Base-by-base conservation (phyloP, 2,329 filamentous ascomycete species). In the Cladophialophora chaetospira region DNA sequence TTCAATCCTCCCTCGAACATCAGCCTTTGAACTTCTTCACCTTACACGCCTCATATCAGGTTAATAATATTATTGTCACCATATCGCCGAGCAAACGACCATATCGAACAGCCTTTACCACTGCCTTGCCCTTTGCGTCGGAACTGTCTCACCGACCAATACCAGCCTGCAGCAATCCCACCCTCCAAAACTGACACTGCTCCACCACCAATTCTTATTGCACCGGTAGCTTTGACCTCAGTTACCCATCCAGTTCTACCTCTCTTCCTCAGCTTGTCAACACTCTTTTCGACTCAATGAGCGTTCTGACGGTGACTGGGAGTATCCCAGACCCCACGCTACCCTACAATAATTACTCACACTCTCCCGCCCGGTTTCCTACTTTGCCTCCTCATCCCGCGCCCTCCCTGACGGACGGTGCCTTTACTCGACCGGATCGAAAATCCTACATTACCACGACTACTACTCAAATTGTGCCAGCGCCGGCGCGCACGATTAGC, bases 301-400 rank as follows among this genome's bases (percentile, higher is more conserved):
- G 61, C 57, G 63, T 65, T 25, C 51, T 65, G 54, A 64, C 62
- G 36, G 60, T 65, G 50, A 51, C 62, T 62, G 57, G 60, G 57
- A 61, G 62, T 25, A 60, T 65, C 55, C 62, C 59, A 55, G 62
- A 63, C 52, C 62, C 60, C 28, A 57, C 55, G 3, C 53, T 64
- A 17, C 45, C 61, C 28, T 60, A 58, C 57, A 38, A 51, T 49
- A 57, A 62, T n/a, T n/a, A n/a, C n/a, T n/a, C n/a, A n/a, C n/a
- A n/a, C n/a, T n/a, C 48, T 50, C 54, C 50, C 38, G 21, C 29
- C 38, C 62, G 38, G 28, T 38, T 44, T 5, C 46, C 43, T 48
- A 31, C 62, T 44, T 48, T 55, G 45, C 53, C 60, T 42, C 19
- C 31, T 53, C 55, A 47, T 44, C 43, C 55, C 58, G 33, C 54